Evolutionary conservation across 345 rosid genomes (phyloP).

Genomic region (Syzygium aqueum): DNA sequence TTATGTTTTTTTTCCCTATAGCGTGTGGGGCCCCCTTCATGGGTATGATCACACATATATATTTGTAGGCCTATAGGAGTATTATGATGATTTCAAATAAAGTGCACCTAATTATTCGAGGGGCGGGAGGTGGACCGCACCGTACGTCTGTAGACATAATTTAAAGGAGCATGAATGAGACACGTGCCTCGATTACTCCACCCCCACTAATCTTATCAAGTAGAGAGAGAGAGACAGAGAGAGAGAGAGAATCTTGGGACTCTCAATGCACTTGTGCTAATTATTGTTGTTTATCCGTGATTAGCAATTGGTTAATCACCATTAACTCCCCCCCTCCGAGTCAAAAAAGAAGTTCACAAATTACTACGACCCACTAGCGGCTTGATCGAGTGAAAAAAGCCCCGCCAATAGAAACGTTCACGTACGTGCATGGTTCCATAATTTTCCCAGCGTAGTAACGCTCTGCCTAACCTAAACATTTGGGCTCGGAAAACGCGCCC

Average conservation of each 20-base stretch:
- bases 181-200: slow-evolving; percentile 12
- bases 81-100: neutral
- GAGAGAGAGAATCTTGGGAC: neutral
- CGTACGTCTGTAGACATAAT: neutral
- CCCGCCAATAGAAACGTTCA: neutral
- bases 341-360: neutral
- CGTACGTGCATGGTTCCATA: neutral
- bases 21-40: neutral
- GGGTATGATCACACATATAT: neutral
- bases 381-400: neutral
- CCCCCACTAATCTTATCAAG: neutral
- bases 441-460: neutral
- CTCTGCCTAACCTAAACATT: neutral
- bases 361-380: neutral
- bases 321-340: neutral
- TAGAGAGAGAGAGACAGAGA: neutral
- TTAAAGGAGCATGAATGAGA: slow-evolving; percentile 5
- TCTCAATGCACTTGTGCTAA: neutral
- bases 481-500: neutral
- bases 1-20: neutral
- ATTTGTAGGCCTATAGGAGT: neutral
- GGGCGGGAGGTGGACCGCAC: slow-evolving; percentile 1
- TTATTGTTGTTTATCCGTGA: neutral
- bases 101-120: neutral
- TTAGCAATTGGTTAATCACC: neutral